Evolutionary conservation across 1,139 yeast species (phyloP), one percentile per base, ranked within the genome.

Genomic region (Zygosaccharomyces pseudobailii): DNA sequence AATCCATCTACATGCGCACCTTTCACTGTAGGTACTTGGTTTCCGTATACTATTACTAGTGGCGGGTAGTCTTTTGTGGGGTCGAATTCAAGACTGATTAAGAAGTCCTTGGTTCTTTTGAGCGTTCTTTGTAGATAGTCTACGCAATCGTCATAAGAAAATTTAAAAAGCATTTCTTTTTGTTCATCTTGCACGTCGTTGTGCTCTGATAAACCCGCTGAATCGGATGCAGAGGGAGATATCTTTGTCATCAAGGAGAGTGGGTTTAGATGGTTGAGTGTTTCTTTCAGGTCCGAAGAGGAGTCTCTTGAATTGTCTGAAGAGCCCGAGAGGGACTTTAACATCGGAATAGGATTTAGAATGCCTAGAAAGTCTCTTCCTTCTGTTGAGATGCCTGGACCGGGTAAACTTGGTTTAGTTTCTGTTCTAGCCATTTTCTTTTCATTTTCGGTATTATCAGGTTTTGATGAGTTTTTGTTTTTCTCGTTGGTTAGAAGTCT

Each of bases 21-120:
- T 46, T 94, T 75, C 1, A 87, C 89, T 0, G 96, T 86, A 0
- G 97, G 96, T 1, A 87, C 85, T 5, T 76, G 73, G 59, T 85
- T 80, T 6, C 96, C 94, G 61, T 85, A 87, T 0, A 89, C 84
- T 2, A 83, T 74, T 0, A 87, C 94, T 69, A 89, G 65, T 0
- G 96, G 96, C 3, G 97, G 97, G 60, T 87, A 87, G 42, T 71
- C 58, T 20, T 70, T 67, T 17, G 66, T 67, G 3, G 75, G 73
- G 20, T 78, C 74, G 55, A 73, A 81, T 27, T 77, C 76, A 34
- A 89, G 68, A n/a, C 81, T 79, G 17, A 73, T 67, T 24, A 83
- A 55, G 57, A 79, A 89, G 50, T 71, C 66, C 53, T 80, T 80
- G 1, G 95, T 80, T 36, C 80, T 66, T 46, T 71, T 68, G 42